Conservation (phyloP, 208 protist species). For the Trypanosoma congolense region DNA sequence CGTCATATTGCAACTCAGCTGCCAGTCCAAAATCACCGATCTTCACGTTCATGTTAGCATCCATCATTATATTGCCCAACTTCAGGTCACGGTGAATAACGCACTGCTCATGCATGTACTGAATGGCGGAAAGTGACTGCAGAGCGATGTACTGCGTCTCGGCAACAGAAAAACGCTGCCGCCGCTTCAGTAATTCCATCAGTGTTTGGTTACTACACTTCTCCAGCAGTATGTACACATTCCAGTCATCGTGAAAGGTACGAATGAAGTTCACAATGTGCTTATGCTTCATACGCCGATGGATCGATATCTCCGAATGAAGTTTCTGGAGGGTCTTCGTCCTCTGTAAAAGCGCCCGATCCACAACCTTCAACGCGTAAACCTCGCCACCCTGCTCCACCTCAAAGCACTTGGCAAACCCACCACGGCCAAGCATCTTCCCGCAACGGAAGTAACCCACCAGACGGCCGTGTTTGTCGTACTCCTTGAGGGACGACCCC, state of each 20-base stretch:
- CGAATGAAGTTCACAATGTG: slow-evolving; percentile 96
- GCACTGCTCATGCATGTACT: slow-evolving; percentile 93
- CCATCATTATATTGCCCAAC: slow-evolving; percentile 95
- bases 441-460: slow-evolving; percentile 49
- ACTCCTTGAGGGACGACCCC: slow-evolving; percentile 19
- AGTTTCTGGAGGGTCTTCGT: slow-evolving; percentile 94
- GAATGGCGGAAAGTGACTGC: slow-evolving; percentile 91
- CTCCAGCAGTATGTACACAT: slow-evolving; percentile 98
- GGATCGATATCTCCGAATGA: slow-evolving; percentile 96
- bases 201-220: slow-evolving; percentile 95
- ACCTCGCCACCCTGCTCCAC: slow-evolving; percentile 73
- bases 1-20: slow-evolving; percentile 83
- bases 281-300: slow-evolving; percentile 92
- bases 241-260: slow-evolving; percentile 95
- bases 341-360: slow-evolving; percentile 90
- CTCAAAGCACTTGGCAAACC: slow-evolving; percentile 97
- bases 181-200: slow-evolving; percentile 94
- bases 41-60: slow-evolving; percentile 84
- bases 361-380: slow-evolving; percentile 94
- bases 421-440: slow-evolving; percentile 87
- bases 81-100: slow-evolving; percentile 98
- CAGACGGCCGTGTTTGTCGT: slow-evolving; percentile 27
- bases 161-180: slow-evolving; percentile 80
- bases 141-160: slow-evolving; percentile 93
- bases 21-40: slow-evolving; percentile 95